These are phyloP conservation scores for Acidomyces sp. DNA, from an alignment of 495 filamentous ascomycete genomes.

Conservation along the genomic window DNA sequence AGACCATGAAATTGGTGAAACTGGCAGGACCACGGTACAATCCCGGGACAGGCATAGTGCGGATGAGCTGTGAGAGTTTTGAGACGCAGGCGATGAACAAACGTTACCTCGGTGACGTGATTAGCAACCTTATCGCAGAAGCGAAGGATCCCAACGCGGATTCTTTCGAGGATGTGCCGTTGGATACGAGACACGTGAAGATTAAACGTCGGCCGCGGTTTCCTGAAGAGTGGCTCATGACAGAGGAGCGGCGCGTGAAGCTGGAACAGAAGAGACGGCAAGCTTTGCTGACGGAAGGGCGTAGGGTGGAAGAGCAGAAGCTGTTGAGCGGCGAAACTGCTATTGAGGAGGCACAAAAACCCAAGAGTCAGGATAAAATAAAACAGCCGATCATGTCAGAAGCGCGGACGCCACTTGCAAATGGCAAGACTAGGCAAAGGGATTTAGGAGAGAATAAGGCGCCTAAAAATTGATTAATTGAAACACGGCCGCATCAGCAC, in stretches of 20 bases:
- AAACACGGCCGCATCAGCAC: too few species aligned
- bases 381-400: conserved; percentile 26
- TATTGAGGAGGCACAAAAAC: conserved; percentile 36
- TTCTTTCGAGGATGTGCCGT: conserved; percentile 73
- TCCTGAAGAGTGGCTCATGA: conserved; percentile 72
- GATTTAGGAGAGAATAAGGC: conserved; percentile 13
- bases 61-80: conserved; percentile 85
- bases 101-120: conserved; percentile 68
- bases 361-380: conserved; percentile 14
- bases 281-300: conserved; percentile 35
- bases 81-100: conserved; percentile 87
- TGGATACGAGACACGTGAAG: conserved; percentile 80
- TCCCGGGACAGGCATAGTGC: conserved; percentile 66
- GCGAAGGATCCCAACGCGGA: conserved; percentile 57
- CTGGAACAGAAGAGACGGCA: conserved; percentile 46
- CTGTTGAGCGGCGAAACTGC: conserved; percentile 43
- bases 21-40: conserved; percentile 82
- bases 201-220: conserved; percentile 54
- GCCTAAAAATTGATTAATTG: too few species aligned
- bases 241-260: conserved; percentile 48
- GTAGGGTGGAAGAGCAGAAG: conserved; percentile 33
- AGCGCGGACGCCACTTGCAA: conserved; percentile 10
- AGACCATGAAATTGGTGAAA: conserved; percentile 75
- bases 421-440: conserved; percentile 12
- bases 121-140: conserved; percentile 59